Base-by-base conservation (phyloP, 2,329 filamentous ascomycete genomes). In the Fusarium albosuccineum region DNA sequence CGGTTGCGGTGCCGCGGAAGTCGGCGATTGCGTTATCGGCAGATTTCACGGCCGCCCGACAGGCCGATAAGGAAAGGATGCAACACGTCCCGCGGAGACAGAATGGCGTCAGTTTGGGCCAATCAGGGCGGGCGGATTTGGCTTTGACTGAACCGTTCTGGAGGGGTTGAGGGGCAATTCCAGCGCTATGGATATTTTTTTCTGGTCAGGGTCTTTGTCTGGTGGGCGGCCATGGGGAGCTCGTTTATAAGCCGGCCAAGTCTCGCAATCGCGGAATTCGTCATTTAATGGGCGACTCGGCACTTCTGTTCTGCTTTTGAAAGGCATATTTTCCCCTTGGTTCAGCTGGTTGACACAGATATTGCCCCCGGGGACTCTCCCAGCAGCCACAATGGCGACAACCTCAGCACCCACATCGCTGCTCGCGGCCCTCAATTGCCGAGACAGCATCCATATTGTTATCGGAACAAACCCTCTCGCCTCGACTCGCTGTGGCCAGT, bases 391-490 rank as follows among this genome's bases (percentile, higher is more conserved):
- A 13, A 72, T 71, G 66, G 41, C 62, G 10, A 41, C 67, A 30
- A 26, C 56, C 34, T 34, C 59, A 22, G 22, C 22, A 68, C 66
- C 62, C 9, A 53, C 67, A 11, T 85, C 90, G 4, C 84, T 97
- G 52, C 88, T 97, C 48, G 91, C 92, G 45, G 89, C 92, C 49
- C 85, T 91, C 68, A 89, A 94, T 76, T 90, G 89, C 74, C 84
- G 84, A 51, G 85, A 82, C 48, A 91, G 93, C 75, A 79, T 94
- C 40, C 96, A 99, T 77, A 85, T 99, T 60, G 88, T 99, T 73
- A 80, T 98, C 66, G 96, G 96, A 61, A 90, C 91, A 34, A 96
- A 94, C 74, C 89, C 95, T 13, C 86, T 99, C 40, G 95, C 96
- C n/a, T 91, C 91, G 53, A 87, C 93, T 33, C 88, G 96, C 71